phyloP scores from a whole-genome alignment of 2,329 filamentous ascomycete species.

The Hymenoscyphus albidus region DNA sequence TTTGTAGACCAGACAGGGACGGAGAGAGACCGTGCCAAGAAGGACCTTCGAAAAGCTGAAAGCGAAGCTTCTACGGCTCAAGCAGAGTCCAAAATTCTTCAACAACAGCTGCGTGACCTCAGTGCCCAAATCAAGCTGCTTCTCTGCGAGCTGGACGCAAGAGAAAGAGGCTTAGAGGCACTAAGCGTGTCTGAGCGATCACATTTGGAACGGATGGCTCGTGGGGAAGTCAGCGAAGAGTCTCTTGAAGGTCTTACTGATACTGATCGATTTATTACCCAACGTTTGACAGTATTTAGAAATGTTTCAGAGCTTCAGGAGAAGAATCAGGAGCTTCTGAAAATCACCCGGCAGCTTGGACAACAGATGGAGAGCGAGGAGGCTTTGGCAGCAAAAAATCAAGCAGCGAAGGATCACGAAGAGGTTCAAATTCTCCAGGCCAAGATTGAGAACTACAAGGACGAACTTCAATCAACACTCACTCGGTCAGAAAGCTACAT shows the following conservation, averaged over 20 bases:
- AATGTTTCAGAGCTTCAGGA: conserved; percentile 79
- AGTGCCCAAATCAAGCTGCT: conserved; percentile 88
- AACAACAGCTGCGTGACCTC: conserved; percentile 82
- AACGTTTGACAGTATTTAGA: conserved; percentile 86
- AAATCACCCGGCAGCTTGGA: conserved; percentile 77
- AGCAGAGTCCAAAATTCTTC: conserved; percentile 72
- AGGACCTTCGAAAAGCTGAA: conserved; percentile 74
- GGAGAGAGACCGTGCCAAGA: conserved; percentile 74
- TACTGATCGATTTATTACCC: conserved; percentile 83
- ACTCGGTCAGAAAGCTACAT: conserved; percentile 89
- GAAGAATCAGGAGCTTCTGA: conserved; percentile 81
- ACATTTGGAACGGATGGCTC: conserved; percentile 73
- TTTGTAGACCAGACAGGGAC: conserved; percentile 78
- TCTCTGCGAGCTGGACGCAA: conserved; percentile 78
- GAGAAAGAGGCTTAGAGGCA: conserved; percentile 72
- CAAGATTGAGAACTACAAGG: conserved; percentile 73
- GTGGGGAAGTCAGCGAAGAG: conserved; percentile 69
- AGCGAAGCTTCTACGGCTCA: conserved; percentile 61
- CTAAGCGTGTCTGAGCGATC: conserved; percentile 68
- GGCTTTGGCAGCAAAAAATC: conserved; percentile 62
- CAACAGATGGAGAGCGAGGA: conserved; percentile 91
- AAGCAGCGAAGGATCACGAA: conserved; percentile 61
- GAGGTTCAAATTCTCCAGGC: conserved; percentile 71
- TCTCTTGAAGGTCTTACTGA: conserved; percentile 72
- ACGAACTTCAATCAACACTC: conserved; percentile 78